A percentile compares a stretch with the other conserved stretches of the same genome.
phyloP scores from a whole-genome alignment of 805 yeast species.

The Diddensiella transvaalensis region DNA sequence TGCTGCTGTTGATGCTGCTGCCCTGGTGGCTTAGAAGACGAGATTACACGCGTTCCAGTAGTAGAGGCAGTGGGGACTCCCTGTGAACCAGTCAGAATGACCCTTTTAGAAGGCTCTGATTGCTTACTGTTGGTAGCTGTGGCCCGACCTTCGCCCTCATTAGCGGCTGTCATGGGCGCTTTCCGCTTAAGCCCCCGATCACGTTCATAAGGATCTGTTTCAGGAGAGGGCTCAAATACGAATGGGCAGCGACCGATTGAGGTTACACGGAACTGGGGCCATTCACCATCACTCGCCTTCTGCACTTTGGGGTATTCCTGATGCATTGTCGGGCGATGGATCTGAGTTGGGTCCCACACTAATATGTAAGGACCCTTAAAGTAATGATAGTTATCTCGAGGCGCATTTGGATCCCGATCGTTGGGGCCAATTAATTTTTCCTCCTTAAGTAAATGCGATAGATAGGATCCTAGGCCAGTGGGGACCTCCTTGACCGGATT shows the following conservation, averaged over 20 bases:
- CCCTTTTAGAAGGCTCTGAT: not conserved
- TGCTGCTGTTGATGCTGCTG: not conserved
- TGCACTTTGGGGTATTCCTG: conserved; percentile 63
- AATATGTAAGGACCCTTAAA: conserved; percentile 72
- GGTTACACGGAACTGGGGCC: conserved; percentile 62
- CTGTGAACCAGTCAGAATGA: not conserved
- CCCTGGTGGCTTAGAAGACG: not conserved
- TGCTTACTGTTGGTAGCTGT: too few species aligned
- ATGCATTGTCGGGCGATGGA: conserved; percentile 72
- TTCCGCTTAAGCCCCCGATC: not conserved
- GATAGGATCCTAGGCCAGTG: conserved; percentile 3
- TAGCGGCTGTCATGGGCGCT: not conserved
- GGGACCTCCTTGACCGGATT: conserved; percentile 7
- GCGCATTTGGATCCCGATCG: conserved; percentile 83
- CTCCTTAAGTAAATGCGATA: conserved; percentile 59
- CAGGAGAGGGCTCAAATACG: conserved; percentile 30
- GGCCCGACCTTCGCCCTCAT: too few species aligned
- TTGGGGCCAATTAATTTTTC: conserved; percentile 84
- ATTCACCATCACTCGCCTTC: conserved; percentile 40
- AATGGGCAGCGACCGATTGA: conserved; percentile 82
- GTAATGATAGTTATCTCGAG: conserved; percentile 78
- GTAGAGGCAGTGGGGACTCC: conserved; percentile 1
- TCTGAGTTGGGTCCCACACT: conserved; percentile 75
- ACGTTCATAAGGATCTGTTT: not conserved
- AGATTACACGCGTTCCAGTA: not conserved